phyloP scores from a whole-genome alignment of 148 eudicot genomes.

The Bassia scoparia region DNA sequence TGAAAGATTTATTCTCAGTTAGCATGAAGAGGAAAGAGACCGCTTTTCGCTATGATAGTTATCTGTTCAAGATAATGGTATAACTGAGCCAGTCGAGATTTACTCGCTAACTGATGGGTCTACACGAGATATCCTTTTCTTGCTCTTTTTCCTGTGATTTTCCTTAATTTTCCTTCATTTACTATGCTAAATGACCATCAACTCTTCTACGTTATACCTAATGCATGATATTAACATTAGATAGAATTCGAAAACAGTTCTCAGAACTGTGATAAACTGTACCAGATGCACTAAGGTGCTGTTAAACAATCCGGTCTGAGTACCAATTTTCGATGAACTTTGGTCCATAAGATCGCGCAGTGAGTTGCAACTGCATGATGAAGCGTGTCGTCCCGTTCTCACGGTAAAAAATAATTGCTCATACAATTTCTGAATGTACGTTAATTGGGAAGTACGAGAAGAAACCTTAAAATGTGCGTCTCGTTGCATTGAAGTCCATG shows the following conservation, averaged over 20 bases:
- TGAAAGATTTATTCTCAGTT: slow-evolving; percentile 73
- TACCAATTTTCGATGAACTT: slow-evolving; percentile 67
- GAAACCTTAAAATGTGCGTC: slow-evolving; percentile 15
- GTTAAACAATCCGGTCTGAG: slow-evolving; percentile 85
- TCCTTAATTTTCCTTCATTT: not conserved
- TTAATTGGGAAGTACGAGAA: not conserved
- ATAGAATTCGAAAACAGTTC: slow-evolving; percentile 75
- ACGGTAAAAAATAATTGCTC: slow-evolving; percentile 50
- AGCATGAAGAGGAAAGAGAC: slow-evolving; percentile 71
- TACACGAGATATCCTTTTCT: slow-evolving; percentile 73
- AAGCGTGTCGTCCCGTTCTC: slow-evolving; percentile 96
- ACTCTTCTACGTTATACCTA: slow-evolving; percentile 31
- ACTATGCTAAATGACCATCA: not conserved
- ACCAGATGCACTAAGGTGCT: slow-evolving; percentile 77
- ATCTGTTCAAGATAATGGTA: slow-evolving; percentile 97
- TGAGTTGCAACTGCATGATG: slow-evolving; percentile 79
- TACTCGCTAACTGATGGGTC: slow-evolving; percentile 67
- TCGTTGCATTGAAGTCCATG: slow-evolving; percentile 91
- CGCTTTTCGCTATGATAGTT: slow-evolving; percentile 56
- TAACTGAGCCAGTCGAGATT: slow-evolving; percentile 98
- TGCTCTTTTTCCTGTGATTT: not conserved
- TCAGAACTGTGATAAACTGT: slow-evolving; percentile 74
- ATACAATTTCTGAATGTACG: not conserved
- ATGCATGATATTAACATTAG: slow-evolving; percentile 66
- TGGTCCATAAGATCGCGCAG: slow-evolving; percentile 85